Percentiles rank a stretch among this genome's conserved stretches.
These are phyloP conservation scores for Schrenkiella parvula DNA, from an alignment of 345 rosid genomes.

Conservation along the genomic window DNA sequence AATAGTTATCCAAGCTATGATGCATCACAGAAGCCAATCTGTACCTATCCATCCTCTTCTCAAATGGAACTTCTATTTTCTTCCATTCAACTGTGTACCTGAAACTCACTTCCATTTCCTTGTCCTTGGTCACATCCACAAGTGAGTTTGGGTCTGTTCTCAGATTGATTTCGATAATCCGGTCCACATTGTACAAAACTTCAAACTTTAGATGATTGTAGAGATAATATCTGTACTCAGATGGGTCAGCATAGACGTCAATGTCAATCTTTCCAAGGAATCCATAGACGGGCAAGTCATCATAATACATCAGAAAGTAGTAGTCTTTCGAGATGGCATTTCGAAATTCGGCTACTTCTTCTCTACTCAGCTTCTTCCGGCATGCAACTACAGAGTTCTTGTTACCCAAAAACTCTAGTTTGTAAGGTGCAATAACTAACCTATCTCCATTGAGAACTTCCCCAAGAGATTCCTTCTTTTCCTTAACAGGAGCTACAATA, in stretches of 20 bases:
- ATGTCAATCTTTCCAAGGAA: constrained; percentile 52
- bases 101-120: constrained; percentile 47
- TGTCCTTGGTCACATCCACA: constrained; percentile 48
- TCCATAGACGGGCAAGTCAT: constrained; percentile 57
- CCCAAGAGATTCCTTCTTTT: constrained; percentile 58
- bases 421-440: constrained; percentile 62
- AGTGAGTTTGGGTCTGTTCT: constrained; percentile 40
- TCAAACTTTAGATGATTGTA: constrained; percentile 48
- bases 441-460: constrained; percentile 71
- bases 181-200: constrained; percentile 47
- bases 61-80: constrained; percentile 45
- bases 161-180: constrained; percentile 44
- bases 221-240: constrained; percentile 42
- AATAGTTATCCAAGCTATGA: constrained; percentile 51
- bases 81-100: constrained; percentile 52
- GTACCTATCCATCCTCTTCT: constrained; percentile 60
- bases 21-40: constrained; percentile 46
- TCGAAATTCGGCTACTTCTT: constrained; percentile 41
- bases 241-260: constrained; percentile 38
- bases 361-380: constrained; percentile 38
- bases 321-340: constrained; percentile 43
- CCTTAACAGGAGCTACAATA: constrained; percentile 33
- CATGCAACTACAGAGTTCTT: constrained; percentile 47
- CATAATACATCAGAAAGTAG: constrained; percentile 63
- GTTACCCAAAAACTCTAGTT: constrained; percentile 40